These are phyloP conservation scores for Eimeria zaria DNA, from an alignment of 169 alveolate species.

Conservation along the genomic window DNA sequence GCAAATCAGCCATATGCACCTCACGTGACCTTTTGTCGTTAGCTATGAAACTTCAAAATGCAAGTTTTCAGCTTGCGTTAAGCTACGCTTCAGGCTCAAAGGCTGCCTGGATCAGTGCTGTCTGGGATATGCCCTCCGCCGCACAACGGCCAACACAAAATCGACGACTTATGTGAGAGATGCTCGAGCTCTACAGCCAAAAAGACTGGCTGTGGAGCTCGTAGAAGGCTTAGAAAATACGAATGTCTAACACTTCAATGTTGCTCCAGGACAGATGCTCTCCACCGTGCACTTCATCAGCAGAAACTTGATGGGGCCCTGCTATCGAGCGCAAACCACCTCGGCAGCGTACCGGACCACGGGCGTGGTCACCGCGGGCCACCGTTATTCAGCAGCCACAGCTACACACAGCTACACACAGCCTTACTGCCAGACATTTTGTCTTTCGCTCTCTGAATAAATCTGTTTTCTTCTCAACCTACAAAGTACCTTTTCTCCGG, in stretches of 20 bases:
- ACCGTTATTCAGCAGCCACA: not conserved
- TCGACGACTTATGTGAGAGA: too few species aligned
- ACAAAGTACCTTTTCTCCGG: not conserved
- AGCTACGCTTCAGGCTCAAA: not conserved
- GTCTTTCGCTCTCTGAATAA: not conserved
- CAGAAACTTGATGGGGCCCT: constrained; percentile 6
- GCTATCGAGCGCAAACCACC: not conserved
- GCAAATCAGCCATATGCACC: not conserved
- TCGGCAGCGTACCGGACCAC: not conserved
- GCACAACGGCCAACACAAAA: not conserved
- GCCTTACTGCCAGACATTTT: not conserved
- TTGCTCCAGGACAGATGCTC: not conserved
- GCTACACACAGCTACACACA: not conserved
- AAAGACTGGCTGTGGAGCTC: not conserved
- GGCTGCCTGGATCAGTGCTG: not conserved
- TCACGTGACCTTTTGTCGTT: not conserved
- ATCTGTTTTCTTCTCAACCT: not conserved
- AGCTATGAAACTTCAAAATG: not conserved
- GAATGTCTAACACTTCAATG: not conserved
- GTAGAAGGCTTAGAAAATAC: not conserved
- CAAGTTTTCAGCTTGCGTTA: not conserved
- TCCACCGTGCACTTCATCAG: not conserved
- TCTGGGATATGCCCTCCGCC: not conserved
- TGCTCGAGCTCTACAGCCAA: not conserved
- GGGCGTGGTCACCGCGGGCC: not conserved